These are phyloP conservation scores for Aquilaria malaccensis DNA, from an alignment of 345 rosid species.

Conservation along the genomic window DNA sequence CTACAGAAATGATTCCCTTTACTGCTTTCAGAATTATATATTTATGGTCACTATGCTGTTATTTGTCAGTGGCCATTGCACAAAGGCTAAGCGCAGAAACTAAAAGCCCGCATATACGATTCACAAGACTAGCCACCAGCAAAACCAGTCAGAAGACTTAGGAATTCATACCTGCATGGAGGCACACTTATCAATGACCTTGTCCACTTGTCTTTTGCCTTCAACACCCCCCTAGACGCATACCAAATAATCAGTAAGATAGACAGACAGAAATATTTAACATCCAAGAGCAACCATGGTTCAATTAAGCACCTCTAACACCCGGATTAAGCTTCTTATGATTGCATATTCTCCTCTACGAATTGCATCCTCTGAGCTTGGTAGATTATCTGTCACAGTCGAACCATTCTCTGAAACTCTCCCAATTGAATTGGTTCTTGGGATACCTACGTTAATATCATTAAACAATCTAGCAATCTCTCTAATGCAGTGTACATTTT, in stretches of 20 bases:
- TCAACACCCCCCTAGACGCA: slow-evolving; percentile 87
- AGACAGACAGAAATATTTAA: slow-evolving; percentile 17
- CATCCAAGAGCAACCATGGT: slow-evolving; percentile 15
- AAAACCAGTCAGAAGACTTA: slow-evolving; percentile 3
- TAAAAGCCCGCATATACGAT: slow-evolving; percentile 1
- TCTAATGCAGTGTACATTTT: no score
- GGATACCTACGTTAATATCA: slow-evolving; percentile 46
- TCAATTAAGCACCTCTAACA: slow-evolving; percentile 62
- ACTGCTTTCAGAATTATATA: no score
- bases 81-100: slow-evolving; percentile 8
- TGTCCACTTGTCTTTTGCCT: slow-evolving; percentile 95
- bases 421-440: slow-evolving; percentile 78
- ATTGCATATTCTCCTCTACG: slow-evolving; percentile 91
- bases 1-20: no score
- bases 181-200: slow-evolving; percentile 96
- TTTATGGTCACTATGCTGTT: no score
- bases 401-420: slow-evolving; percentile 63
- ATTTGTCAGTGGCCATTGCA: no score
- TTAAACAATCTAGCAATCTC: no score
- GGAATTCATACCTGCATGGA: slow-evolving; percentile 85
- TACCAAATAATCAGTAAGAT: slow-evolving; percentile 20
- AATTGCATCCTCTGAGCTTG: slow-evolving; percentile 85
- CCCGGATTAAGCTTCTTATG: slow-evolving; percentile 91
- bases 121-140: no score
- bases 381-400: slow-evolving; percentile 52